Base-by-base conservation (phyloP, 805 yeast species). In the Millerozyma acaciae region DNA sequence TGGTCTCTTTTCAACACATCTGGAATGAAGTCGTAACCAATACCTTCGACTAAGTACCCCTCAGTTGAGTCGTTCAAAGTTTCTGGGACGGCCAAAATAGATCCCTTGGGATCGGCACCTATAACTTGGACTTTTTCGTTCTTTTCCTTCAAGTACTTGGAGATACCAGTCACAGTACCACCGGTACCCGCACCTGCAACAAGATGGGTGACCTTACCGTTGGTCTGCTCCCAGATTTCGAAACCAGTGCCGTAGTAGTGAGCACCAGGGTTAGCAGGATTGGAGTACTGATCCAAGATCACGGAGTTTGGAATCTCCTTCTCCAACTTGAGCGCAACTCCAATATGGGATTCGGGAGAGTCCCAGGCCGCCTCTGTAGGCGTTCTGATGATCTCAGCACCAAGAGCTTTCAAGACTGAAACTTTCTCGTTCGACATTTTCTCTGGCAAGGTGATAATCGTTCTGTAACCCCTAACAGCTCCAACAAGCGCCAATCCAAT, bases 131-230 rank as follows among this genome's bases (percentile, higher is more conserved):
- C 66, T 10, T 75, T 62, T 16, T 78, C 62, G 58, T 83, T 34
- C 68, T 75, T 49, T 80, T 86, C 84, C 65, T 84, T 84, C 48
- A 90, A 68, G 57, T 70, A 93, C 39, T 70, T 70, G 3, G 95
- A 75, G 18, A 88, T 88, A 35, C 98, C 98, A n/a, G 95, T 70
- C 28, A 90, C 86, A 2, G 98, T 93, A 37, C 98, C 98, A 62
- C 95, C 95, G 37, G 95, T 85, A 63, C 95, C 95, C 6, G 95
- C 95, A 57, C 95, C 95, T 23, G 95, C 95, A 34, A 86, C 83
- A 28, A 86, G 68, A 40, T 80, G 86, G 34, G 76, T 77, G 34
- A 86, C 68, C 39, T 78, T 73, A 21, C 89, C 85, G 16, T 70
- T 60, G 10, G 90, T 75, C 61, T 85, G 95, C 40, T 78, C 77